Evolutionary conservation across 768 basidiomycete genomes (phyloP).

Genomic region (Boletus edulis): DNA sequence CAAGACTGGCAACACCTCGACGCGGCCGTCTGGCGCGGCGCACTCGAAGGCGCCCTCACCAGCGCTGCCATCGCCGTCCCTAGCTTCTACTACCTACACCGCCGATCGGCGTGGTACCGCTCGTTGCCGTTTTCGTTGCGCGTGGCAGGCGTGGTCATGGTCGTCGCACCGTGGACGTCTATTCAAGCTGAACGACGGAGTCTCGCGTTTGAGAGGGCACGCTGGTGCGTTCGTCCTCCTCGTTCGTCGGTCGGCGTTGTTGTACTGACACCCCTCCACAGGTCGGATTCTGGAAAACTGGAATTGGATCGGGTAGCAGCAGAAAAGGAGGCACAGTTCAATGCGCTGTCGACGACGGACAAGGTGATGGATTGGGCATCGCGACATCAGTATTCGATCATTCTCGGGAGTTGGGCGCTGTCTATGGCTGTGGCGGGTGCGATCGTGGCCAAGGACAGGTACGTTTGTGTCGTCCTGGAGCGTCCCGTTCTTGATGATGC

Average conservation of each 20-base stretch:
- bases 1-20: slow-evolving; percentile 58
- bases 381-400: slow-evolving; percentile 70
- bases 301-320: slow-evolving; percentile 50
- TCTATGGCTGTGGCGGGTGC: slow-evolving; percentile 64
- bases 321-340: slow-evolving; percentile 44
- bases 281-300: slow-evolving; percentile 43
- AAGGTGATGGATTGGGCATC: slow-evolving; percentile 62
- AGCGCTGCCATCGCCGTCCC: slow-evolving; percentile 50
- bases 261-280: background rate
- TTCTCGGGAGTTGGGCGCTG: slow-evolving; percentile 72
- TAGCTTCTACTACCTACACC: slow-evolving; percentile 50
- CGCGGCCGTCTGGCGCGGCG: slow-evolving; percentile 57
- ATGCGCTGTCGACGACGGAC: slow-evolving; percentile 43
- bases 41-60: slow-evolving; percentile 50
- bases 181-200: slow-evolving; percentile 75
- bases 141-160: slow-evolving; percentile 60
- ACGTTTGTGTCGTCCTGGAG: slow-evolving; percentile 2
- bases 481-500: background rate
- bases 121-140: slow-evolving; percentile 67
- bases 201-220: slow-evolving; percentile 58
- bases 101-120: slow-evolving; percentile 57
- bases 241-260: background rate
- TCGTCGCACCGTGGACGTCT: slow-evolving; percentile 63
- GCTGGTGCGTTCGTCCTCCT: slow-evolving; percentile 45
- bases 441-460: slow-evolving; percentile 63